A percentile compares a stretch with the other conserved stretches of the same genome.
Evolutionary conservation across 805 yeast genomes (phyloP).

Genomic region (Ogataea polymorpha): DNA sequence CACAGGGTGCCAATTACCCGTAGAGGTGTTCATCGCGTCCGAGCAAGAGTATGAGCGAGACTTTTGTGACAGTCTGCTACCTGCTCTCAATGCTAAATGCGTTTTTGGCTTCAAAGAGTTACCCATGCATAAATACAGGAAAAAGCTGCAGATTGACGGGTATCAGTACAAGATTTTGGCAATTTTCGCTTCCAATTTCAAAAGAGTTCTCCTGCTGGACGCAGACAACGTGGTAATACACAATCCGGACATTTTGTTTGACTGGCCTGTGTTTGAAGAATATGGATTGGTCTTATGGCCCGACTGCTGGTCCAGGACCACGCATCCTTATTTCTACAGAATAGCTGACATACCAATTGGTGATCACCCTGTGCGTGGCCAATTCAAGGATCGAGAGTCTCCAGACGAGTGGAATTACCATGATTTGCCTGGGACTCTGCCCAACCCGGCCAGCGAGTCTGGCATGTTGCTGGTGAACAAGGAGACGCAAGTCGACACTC

Average conservation of each 20-base stretch:
- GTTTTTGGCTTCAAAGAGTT: conserved; percentile 35
- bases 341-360: conserved; percentile 45
- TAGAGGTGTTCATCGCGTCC: conserved; percentile 48
- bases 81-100: conserved; percentile 45
- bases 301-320: conserved; percentile 68
- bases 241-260: conserved; percentile 45
- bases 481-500: conserved; percentile 48
- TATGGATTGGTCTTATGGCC: conserved; percentile 60
- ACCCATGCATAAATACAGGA: conserved; percentile 27
- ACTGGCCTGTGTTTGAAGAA: conserved; percentile 39
- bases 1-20: conserved; percentile 44
- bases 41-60: conserved; percentile 42
- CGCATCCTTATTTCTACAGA: conserved; percentile 56
- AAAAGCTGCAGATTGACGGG: conserved; percentile 37
- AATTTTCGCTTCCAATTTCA: conserved; percentile 43
- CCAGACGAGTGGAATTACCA: conserved; percentile 45
- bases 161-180: conserved; percentile 53
- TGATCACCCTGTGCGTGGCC: conserved; percentile 35
- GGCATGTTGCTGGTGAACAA: conserved; percentile 67
- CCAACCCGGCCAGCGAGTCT: conserved; percentile 66
- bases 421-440: conserved; percentile 59
- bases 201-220: conserved; percentile 46
- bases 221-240: conserved; percentile 47
- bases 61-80: conserved; percentile 43
- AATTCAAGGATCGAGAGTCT: conserved; percentile 17